phyloP scores from a whole-genome alignment of 257 asterid genomes.

The Gentiana straminea region DNA sequence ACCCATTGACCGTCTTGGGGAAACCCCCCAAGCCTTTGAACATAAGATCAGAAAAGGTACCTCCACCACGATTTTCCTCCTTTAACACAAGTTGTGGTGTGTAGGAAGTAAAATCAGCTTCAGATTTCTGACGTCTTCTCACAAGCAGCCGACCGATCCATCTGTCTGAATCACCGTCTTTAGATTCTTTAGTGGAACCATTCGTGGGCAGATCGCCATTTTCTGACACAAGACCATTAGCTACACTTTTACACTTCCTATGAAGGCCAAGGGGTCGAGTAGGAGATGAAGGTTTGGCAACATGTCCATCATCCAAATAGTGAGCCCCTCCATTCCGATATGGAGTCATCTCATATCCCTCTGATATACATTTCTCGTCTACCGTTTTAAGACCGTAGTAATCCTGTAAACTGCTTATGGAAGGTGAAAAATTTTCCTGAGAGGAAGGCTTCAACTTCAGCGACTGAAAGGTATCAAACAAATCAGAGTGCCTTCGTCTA shows the following conservation, averaged over 20 bases:
- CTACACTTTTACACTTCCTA: slow-evolving; percentile 55
- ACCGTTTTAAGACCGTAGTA: slow-evolving; percentile 39
- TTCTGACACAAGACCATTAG: slow-evolving; percentile 34
- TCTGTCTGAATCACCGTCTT: slow-evolving; percentile 26
- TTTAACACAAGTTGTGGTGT: slow-evolving; percentile 53
- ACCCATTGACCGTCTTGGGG: slow-evolving; percentile 46
- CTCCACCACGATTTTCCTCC: slow-evolving; percentile 38
- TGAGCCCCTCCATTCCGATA: slow-evolving; percentile 38
- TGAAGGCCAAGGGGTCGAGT: slow-evolving; percentile 37
- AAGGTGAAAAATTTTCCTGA: slow-evolving; percentile 40
- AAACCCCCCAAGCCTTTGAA: slow-evolving; percentile 62
- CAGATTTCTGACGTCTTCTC: slow-evolving; percentile 47
- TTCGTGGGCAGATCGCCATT: slow-evolving; percentile 25
- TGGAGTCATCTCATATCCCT: slow-evolving; percentile 53
- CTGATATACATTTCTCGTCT: slow-evolving; percentile 26
- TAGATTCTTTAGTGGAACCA: slow-evolving; percentile 23
- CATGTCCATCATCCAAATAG: slow-evolving; percentile 39
- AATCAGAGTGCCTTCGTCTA: slow-evolving; percentile 47
- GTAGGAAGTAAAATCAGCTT: slow-evolving; percentile 28
- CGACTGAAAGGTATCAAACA: slow-evolving; percentile 72
- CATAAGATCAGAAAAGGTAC: slow-evolving; percentile 33
- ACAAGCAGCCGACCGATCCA: slow-evolving; percentile 40
- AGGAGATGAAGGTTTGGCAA: slow-evolving; percentile 19
- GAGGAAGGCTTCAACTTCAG: slow-evolving; percentile 48
- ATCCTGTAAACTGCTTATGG: slow-evolving; percentile 48